A percentile compares a stretch with the other conserved stretches of the same genome.
Evolutionary conservation across 2,329 filamentous ascomycete genomes (phyloP).

Genomic region (Sarocladiaceae sp.): DNA sequence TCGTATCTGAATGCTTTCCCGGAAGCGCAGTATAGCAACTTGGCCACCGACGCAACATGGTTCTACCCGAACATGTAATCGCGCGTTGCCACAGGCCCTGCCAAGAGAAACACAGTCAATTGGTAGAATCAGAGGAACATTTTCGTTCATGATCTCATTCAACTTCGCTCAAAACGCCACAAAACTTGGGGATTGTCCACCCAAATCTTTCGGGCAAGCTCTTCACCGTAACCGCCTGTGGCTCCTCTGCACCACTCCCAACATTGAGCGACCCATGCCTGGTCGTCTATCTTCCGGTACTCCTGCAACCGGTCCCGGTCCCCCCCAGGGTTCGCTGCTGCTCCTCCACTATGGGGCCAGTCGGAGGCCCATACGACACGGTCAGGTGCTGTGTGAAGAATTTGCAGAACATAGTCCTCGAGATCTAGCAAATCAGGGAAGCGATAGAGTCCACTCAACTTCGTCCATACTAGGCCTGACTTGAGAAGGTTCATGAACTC

Average conservation of each 20-base stretch:
- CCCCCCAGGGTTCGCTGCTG: conserved; percentile 16
- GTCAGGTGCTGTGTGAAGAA: conserved; percentile 18
- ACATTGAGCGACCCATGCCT: conserved; percentile 13
- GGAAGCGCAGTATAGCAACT: background rate
- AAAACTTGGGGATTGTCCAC: conserved; percentile 18
- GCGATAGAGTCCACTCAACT: conserved; percentile 23
- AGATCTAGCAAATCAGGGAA: conserved; percentile 16
- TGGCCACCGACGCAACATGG: background rate
- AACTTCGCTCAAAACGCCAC: conserved; percentile 13
- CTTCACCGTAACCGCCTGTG: conserved; percentile 13
- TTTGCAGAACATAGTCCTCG: conserved; percentile 17
- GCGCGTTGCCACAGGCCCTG: too few relatives aligned
- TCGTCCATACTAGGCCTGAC: conserved; percentile 17
- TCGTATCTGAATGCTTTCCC: background rate
- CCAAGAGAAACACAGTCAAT: background rate
- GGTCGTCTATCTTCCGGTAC: conserved; percentile 16
- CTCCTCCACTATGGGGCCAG: conserved; percentile 19
- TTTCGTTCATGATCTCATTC: too few relatives aligned
- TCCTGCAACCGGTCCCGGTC: conserved; percentile 16
- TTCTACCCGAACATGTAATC: too few relatives aligned
- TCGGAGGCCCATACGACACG: conserved; percentile 19
- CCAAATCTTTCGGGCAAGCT: conserved; percentile 17
- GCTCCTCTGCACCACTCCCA: conserved; percentile 13
- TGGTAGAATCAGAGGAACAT: background rate
- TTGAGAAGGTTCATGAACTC: conserved; percentile 17